phyloP scores from a whole-genome alignment of 495 filamentous ascomycete species.

The Aspergillus cristatus region DNA sequence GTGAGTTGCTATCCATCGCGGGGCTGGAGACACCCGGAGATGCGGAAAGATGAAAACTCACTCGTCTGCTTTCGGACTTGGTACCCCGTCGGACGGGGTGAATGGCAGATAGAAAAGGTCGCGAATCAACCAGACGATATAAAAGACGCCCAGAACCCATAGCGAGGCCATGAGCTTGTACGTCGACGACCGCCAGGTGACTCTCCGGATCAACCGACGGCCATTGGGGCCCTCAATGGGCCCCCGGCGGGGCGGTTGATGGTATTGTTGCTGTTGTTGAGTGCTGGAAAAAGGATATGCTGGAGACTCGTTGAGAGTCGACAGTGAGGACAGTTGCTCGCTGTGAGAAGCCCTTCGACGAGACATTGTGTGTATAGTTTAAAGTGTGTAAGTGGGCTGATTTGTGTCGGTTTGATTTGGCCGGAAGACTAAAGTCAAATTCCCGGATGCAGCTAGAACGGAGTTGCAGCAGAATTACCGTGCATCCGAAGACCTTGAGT shows the following conservation, averaged over 20 bases:
- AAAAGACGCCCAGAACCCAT: slow-evolving; percentile 37
- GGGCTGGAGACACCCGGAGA: no score
- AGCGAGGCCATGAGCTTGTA: slow-evolving; percentile 42
- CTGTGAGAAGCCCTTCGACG: slow-evolving; percentile 36
- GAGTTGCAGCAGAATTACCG: no score
- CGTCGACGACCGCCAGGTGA: slow-evolving; percentile 42
- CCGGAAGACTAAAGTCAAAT: not conserved
- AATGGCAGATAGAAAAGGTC: slow-evolving; percentile 37
- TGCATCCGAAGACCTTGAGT: not conserved
- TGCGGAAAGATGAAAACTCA: no score
- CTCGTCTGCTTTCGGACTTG: slow-evolving; percentile 10
- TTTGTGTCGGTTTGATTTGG: slow-evolving; percentile 1
- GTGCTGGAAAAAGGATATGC: slow-evolving; percentile 26
- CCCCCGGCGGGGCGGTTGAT: slow-evolving; percentile 22
- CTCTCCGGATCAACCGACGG: slow-evolving; percentile 35
- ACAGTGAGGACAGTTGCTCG: slow-evolving; percentile 20
- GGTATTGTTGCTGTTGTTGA: slow-evolving; percentile 16
- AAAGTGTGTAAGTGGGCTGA: no score
- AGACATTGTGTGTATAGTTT: no score
- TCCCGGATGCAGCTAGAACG: not conserved
- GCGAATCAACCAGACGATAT: slow-evolving; percentile 40
- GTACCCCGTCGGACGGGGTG: slow-evolving; percentile 9
- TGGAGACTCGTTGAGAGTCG: slow-evolving; percentile 27
- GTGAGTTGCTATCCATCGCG: slow-evolving; percentile 11
- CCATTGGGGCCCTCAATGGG: slow-evolving; percentile 40